Conservation (phyloP, 2,329 filamentous ascomycete genomes). For the Coniella lustricola region DNA sequence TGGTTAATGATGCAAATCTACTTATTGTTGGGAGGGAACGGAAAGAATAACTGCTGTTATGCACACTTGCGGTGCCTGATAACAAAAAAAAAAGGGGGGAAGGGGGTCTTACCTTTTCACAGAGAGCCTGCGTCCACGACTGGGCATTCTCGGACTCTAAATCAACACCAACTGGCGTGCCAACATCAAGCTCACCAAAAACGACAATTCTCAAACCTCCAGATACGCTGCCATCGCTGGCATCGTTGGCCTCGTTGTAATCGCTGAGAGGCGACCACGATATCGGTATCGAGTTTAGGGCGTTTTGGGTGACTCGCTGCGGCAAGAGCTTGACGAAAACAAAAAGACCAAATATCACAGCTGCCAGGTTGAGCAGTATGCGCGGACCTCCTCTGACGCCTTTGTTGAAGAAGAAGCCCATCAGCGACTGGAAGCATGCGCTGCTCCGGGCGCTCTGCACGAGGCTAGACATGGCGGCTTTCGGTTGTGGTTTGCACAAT, state of each 20-base stretch:
- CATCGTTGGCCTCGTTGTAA: background rate
- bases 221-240: slow-evolving; percentile 4
- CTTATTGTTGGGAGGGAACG: too few relatives aligned
- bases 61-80: too few relatives aligned
- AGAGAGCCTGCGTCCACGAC: slow-evolving; percentile 43
- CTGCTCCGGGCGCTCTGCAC: background rate
- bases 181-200: slow-evolving; percentile 44
- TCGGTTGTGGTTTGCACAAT: slow-evolving; percentile 6
- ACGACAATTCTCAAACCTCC: slow-evolving; percentile 42
- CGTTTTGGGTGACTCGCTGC: slow-evolving; percentile 16
- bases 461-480: slow-evolving; percentile 10
- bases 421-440: slow-evolving; percentile 14
- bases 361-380: slow-evolving; percentile 22
- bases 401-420: slow-evolving; percentile 24
- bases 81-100: background rate
- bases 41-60: too few relatives aligned
- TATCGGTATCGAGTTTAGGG: slow-evolving; percentile 14
- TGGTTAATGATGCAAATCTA: too few relatives aligned
- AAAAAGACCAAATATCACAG: slow-evolving; percentile 18
- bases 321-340: slow-evolving; percentile 21
- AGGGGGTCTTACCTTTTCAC: slow-evolving; percentile 33
- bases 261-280: slow-evolving; percentile 12
- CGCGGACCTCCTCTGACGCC: slow-evolving; percentile 24
- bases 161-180: slow-evolving; percentile 27
- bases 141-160: slow-evolving; percentile 17